Percentiles rank a stretch among this genome's conserved stretches.
phyloP scores from a whole-genome alignment of 1,284 basidiomycete species.

The Mixia osmundae region DNA sequence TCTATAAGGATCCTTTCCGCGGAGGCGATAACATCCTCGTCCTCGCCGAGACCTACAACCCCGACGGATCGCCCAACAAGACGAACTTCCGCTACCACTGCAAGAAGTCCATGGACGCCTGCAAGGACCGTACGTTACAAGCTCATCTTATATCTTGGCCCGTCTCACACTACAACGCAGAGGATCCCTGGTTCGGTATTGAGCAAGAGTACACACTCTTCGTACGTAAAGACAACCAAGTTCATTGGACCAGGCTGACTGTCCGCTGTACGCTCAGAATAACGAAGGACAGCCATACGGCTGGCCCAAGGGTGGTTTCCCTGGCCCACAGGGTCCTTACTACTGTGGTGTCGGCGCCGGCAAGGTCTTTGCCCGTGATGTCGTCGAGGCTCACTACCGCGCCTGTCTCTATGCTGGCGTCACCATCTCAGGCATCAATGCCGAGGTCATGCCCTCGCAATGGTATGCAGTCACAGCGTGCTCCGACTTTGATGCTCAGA shows the following conservation, averaged over 20 bases:
- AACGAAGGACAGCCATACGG: conserved; percentile 74
- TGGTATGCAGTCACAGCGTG: conserved; percentile 29
- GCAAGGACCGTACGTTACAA: too few species aligned
- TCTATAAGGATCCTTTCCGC: conserved; percentile 99
- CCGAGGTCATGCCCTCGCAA: conserved; percentile 98
- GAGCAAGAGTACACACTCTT: conserved; percentile 38
- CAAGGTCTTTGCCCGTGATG: conserved; percentile 93
- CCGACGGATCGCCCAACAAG: conserved; percentile 87
- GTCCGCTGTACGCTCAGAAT: too few species aligned
- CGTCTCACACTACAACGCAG: conserved; percentile 53
- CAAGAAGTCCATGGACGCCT: conserved; percentile 12
- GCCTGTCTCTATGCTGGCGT: conserved; percentile 84
- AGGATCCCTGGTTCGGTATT: conserved; percentile 72
- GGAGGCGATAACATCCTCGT: conserved; percentile 94
- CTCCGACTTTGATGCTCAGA: not conserved
- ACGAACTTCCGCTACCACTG: conserved; percentile 84
- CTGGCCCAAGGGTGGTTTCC: conserved; percentile 89
- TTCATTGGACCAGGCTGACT: too few species aligned
- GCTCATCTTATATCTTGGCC: too few species aligned
- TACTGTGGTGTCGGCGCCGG: conserved; percentile 98
- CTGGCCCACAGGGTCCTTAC: conserved; percentile 96
- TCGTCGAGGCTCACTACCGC: conserved; percentile 97
- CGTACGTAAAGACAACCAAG: too few species aligned
- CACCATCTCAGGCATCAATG: conserved; percentile 98
- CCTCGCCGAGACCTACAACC: conserved; percentile 26